A percentile compares a stretch with the other conserved stretches of the same genome.
Evolutionary conservation across 225 moss, liverwort and hornwort species (phyloP).

Genomic region (Straminergon stramineum): DNA sequence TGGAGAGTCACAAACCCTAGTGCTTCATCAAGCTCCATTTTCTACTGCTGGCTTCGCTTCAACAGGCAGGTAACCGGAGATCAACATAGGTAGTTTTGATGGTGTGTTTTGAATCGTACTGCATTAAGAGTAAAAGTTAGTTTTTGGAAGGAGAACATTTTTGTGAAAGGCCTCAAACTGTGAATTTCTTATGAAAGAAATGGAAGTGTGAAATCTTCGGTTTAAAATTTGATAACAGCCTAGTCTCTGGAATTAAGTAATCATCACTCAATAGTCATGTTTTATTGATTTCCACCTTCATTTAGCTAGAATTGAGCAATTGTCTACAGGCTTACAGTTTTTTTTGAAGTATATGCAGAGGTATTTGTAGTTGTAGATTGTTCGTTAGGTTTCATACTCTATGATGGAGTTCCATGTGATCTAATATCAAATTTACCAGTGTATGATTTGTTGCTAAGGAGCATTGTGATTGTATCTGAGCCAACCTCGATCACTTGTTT

Average conservation of each 20-base stretch:
- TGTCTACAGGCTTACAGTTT: background rate
- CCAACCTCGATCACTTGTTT: background rate
- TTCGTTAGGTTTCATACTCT: background rate
- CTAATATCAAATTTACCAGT: background rate
- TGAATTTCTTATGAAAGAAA: background rate
- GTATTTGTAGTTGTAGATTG: background rate
- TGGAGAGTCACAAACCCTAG: conserved; percentile 25
- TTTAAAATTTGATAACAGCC: background rate
- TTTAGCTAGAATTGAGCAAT: background rate
- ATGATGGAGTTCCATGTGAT: background rate
- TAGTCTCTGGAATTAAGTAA: background rate
- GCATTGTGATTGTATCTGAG: background rate
- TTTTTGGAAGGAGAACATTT: background rate
- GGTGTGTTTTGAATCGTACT: background rate
- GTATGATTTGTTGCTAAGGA: background rate
- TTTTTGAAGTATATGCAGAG: background rate
- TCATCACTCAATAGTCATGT: background rate
- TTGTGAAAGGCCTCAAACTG: background rate
- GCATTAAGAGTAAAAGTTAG: background rate
- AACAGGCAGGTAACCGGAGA: conserved; percentile 45
- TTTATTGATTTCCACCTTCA: background rate
- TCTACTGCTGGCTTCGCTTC: conserved; percentile 67
- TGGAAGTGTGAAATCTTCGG: background rate
- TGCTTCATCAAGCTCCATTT: conserved; percentile 63
- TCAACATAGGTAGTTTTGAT: background rate